Percentiles rank a stretch among this genome's conserved stretches.
Conservation (phyloP, 176 grass and related monocot species). For the Oryza coarctata region DNA sequence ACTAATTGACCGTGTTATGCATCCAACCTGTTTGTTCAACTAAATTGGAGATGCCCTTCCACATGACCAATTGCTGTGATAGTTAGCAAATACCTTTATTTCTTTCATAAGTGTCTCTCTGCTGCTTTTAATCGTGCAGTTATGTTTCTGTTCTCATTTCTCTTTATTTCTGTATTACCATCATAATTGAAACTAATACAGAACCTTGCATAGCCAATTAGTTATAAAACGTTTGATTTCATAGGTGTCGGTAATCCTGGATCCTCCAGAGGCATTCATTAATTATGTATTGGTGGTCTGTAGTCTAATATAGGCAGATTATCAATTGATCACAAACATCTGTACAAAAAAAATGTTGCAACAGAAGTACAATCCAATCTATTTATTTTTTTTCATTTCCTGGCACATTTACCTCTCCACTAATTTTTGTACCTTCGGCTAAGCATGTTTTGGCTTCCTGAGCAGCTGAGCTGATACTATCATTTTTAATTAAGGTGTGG, state of each 20-base stretch:
- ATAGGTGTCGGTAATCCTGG: background rate
- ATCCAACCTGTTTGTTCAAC: background rate
- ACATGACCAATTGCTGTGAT: too few relatives aligned
- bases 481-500: background rate
- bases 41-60: background rate
- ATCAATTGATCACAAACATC: background rate
- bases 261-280: background rate
- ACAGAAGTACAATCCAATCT: background rate
- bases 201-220: background rate
- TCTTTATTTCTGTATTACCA: too few relatives aligned
- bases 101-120: background rate
- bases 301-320: background rate
- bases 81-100: background rate
- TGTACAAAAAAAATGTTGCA: background rate
- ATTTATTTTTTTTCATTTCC: too few relatives aligned
- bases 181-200: too few relatives aligned
- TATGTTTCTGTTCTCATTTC: too few relatives aligned
- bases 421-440: background rate
- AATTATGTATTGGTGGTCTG: background rate
- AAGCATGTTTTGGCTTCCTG: slow-evolving; percentile 15
- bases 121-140: background rate
- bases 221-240: background rate
- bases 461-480: background rate
- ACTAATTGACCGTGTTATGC: background rate
- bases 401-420: too few relatives aligned